Percentiles rank a stretch among this genome's conserved stretches.
Evolutionary conservation across 768 basidiomycete genomes (phyloP).

Genomic region (Coprinopsis cinerea): DNA sequence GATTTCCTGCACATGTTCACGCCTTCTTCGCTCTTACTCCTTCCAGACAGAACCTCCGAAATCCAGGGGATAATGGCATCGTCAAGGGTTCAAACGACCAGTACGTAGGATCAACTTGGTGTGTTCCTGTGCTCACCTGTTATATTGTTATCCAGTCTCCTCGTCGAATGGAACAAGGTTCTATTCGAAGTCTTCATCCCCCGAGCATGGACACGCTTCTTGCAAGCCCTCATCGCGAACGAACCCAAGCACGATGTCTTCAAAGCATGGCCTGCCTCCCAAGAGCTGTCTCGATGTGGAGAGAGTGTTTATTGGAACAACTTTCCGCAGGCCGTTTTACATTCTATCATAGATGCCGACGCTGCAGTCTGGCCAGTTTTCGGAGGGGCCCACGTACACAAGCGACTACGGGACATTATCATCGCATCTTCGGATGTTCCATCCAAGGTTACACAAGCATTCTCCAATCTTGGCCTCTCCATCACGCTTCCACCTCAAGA

Average conservation of each 20-base stretch:
- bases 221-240: constrained; percentile 24
- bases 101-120: constrained; percentile 23
- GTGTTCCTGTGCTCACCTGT: background rate
- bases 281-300: constrained; percentile 26
- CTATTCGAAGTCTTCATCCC: constrained; percentile 43
- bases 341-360: constrained; percentile 18
- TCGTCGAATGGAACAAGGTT: constrained; percentile 43
- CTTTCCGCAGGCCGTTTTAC: constrained; percentile 26
- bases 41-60: constrained; percentile 39
- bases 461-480: constrained; percentile 28
- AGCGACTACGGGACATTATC: constrained; percentile 14
- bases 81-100: constrained; percentile 33
- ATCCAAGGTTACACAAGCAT: constrained; percentile 19
- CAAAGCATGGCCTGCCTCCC: constrained; percentile 33
- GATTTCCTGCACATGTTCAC: constrained; percentile 41
- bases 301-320: constrained; percentile 35
- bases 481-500: constrained; percentile 31
- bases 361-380: constrained; percentile 31
- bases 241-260: constrained; percentile 26
- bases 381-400: background rate
- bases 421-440: constrained; percentile 21
- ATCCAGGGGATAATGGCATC: constrained; percentile 33
- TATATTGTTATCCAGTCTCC: constrained; percentile 25
- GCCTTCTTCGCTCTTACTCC: constrained; percentile 40
- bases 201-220: constrained; percentile 31